Conservation (phyloP, 352 stramenopile genomes). For the Phytopythium cucurbitacearum region DNA sequence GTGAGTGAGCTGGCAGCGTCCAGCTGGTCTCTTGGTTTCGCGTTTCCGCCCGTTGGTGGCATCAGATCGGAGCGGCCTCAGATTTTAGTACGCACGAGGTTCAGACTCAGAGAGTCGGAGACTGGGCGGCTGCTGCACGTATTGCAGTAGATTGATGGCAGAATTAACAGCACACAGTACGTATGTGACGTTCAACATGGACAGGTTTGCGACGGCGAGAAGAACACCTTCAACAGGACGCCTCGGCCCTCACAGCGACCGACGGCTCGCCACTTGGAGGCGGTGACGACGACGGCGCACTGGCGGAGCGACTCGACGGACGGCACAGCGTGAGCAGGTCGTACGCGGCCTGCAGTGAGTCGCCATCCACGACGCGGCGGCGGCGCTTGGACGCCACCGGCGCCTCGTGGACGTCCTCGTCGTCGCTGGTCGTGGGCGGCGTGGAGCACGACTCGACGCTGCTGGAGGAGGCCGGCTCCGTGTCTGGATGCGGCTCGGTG, state of each 20-base stretch:
- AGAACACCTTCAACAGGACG: neutral
- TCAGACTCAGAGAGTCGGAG: neutral
- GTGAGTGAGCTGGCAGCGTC: neutral
- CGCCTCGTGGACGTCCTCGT: neutral
- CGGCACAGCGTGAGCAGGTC: slow-evolving; percentile 57
- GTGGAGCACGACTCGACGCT: neutral
- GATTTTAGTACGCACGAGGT: no score
- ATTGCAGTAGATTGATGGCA: neutral
- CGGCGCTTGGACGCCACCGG: neutral
- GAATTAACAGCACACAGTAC: neutral
- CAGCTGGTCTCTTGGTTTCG: no score
- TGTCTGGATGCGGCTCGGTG: neutral
- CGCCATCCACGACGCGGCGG: slow-evolving; percentile 33
- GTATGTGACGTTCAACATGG: no score
- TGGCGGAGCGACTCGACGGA: slow-evolving; percentile 1
- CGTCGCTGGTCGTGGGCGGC: slow-evolving; percentile 1
- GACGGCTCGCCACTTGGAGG: neutral
- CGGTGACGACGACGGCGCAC: neutral
- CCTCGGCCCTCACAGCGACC: no score
- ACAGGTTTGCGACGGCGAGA: neutral
- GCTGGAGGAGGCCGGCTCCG: neutral
- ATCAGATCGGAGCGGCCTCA: neutral
- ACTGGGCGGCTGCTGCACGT: neutral
- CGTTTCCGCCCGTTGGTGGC: no score
- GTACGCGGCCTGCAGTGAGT: slow-evolving; percentile 68